phyloP scores from a whole-genome alignment of 176 grass and related monocot species.

The Rhynchospora pubera region DNA sequence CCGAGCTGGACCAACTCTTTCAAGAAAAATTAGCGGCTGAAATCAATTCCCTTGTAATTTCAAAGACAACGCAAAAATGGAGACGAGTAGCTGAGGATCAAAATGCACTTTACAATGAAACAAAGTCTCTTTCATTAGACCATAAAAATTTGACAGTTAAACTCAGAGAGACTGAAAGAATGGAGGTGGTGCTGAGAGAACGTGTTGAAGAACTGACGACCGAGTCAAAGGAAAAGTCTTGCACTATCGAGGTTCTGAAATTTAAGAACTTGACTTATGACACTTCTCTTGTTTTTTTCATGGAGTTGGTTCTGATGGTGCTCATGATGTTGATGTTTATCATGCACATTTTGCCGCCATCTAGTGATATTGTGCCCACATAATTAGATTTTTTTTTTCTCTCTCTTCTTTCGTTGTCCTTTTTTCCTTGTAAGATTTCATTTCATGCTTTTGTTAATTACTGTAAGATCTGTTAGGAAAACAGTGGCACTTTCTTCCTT shows the following conservation, averaged over 20 bases:
- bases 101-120: slow-evolving; percentile 34
- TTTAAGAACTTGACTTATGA: slow-evolving; percentile 46
- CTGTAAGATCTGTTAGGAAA: slow-evolving; percentile 28
- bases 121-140: slow-evolving; percentile 32
- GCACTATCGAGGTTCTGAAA: slow-evolving; percentile 37
- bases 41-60: slow-evolving; percentile 43
- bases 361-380: slow-evolving; percentile 54
- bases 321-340: slow-evolving; percentile 43
- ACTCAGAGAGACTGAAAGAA: slow-evolving; percentile 27
- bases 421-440: slow-evolving; percentile 26
- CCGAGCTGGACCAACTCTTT: slow-evolving; percentile 47
- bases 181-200: slow-evolving; percentile 27
- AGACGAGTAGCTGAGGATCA: slow-evolving; percentile 26
- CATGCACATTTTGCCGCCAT: slow-evolving; percentile 30
- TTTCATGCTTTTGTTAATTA: slow-evolving; percentile 23
- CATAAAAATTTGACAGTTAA: slow-evolving; percentile 40
- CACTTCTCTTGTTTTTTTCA: slow-evolving; percentile 39
- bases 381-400: slow-evolving; percentile 29
- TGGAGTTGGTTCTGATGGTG: slow-evolving; percentile 50
- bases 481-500: slow-evolving; percentile 19
- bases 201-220: slow-evolving; percentile 39
- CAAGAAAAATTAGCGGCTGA: slow-evolving; percentile 57
- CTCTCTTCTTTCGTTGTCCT: slow-evolving; percentile 15
- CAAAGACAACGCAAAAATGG: slow-evolving; percentile 32
- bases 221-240: slow-evolving; percentile 29